Conservation (phyloP, 345 rosid genomes). For the Corchorus capsularis region DNA sequence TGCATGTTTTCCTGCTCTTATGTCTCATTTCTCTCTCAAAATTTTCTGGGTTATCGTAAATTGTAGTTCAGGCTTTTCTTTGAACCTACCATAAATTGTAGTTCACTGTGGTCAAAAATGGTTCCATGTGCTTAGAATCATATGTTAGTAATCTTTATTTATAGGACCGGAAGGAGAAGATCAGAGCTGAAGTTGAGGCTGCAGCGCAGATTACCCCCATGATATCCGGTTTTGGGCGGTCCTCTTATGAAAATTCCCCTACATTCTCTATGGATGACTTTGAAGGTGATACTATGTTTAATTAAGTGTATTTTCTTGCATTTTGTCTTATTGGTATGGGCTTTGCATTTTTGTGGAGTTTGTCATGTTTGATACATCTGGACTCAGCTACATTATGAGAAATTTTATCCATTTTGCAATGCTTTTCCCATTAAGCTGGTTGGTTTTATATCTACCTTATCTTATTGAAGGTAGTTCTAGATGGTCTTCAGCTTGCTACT, state of each 20-base stretch:
- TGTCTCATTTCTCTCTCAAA: not conserved
- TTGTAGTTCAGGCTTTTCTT: not conserved
- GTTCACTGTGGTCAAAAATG: not conserved
- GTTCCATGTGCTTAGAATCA: slow-evolving; percentile 20
- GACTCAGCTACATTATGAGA: not conserved
- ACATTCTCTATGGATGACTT: slow-evolving; percentile 83
- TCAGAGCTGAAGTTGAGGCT: slow-evolving; percentile 77
- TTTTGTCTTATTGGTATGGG: not conserved
- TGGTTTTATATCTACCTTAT: not conserved
- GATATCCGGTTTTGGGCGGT: slow-evolving; percentile 43
- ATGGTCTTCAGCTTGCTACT: not conserved
- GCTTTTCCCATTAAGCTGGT: not conserved
- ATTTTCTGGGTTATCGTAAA: not conserved
- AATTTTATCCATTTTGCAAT: not conserved
- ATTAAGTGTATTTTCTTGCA: not conserved
- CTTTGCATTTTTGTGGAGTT: slow-evolving; percentile 11
- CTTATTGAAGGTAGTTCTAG: not conserved
- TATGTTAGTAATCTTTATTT: slow-evolving; percentile 22
- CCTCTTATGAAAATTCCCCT: slow-evolving; percentile 46
- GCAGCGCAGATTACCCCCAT: slow-evolving; percentile 46
- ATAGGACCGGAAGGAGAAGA: slow-evolving; percentile 75
- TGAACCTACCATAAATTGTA: not conserved
- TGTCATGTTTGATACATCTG: not conserved
- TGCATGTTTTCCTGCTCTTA: too few species aligned
- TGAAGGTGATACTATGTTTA: slow-evolving; percentile 52